Evolutionary conservation across 2,329 filamentous ascomycete species (phyloP).

Genomic region (Diplodia corticola): DNA sequence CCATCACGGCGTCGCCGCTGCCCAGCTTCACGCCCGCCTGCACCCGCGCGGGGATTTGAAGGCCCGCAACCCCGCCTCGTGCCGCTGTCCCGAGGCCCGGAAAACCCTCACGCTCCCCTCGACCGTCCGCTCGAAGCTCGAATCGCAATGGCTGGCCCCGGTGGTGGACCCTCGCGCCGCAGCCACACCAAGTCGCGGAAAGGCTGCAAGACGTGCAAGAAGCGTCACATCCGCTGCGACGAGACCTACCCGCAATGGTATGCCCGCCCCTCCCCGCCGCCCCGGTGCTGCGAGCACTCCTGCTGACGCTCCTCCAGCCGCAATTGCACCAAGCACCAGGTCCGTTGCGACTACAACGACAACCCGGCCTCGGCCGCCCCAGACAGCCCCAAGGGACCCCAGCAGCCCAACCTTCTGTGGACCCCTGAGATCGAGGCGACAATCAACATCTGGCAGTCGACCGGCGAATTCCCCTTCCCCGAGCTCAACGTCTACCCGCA

Average conservation of each 20-base stretch:
- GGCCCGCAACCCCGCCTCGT: conserved; percentile 16
- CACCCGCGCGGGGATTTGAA: conserved; percentile 2
- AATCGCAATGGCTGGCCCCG: conserved; percentile 78
- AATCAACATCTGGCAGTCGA: conserved; percentile 80
- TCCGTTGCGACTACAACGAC: conserved; percentile 97
- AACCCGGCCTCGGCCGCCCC: conserved; percentile 66
- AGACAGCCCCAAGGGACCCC: conserved; percentile 52
- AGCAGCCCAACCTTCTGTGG: conserved; percentile 71
- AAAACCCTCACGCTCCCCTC: conserved; percentile 11
- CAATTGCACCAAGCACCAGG: conserved; percentile 99
- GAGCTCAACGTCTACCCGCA: conserved; percentile 75
- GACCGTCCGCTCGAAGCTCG: not conserved
- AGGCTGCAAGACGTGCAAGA: conserved; percentile 97
- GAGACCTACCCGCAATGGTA: conserved; percentile 98
- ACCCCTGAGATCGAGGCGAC: conserved; percentile 79
- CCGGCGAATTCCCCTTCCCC: conserved; percentile 82
- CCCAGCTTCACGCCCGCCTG: conserved; percentile 13
- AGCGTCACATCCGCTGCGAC: conserved; percentile 94
- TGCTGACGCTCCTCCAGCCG: conserved; percentile 57
- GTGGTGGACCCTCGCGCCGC: conserved; percentile 83
- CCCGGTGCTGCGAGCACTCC: not conserved
- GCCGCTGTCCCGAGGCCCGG: conserved; percentile 8
- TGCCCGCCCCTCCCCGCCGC: conserved; percentile 29
- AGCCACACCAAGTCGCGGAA: conserved; percentile 99
- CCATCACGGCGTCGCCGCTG: conserved; percentile 20